These are phyloP conservation scores for Retiboletus flavoniger DNA, from an alignment of 1,284 basidiomycete genomes.

Conservation along the genomic window DNA sequence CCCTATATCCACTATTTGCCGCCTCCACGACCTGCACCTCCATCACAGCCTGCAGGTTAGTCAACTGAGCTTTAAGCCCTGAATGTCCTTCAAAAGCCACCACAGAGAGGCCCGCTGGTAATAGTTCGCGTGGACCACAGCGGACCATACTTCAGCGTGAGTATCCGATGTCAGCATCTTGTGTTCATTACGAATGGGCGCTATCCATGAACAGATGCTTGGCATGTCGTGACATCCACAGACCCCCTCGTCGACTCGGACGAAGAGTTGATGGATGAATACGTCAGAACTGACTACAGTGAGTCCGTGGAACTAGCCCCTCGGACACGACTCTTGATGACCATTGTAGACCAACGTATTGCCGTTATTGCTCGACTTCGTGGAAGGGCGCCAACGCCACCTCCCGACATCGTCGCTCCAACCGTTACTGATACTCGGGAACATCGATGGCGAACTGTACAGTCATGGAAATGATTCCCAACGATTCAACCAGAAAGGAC, in stretches of 20 bases:
- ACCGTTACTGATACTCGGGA: slow-evolving; percentile 29
- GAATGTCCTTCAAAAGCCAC: slow-evolving; percentile 3
- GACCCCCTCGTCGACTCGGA: slow-evolving; percentile 73
- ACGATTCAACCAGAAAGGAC: neutral
- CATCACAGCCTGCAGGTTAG: slow-evolving; percentile 23
- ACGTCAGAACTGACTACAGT: slow-evolving; percentile 65
- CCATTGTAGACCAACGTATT: slow-evolving; percentile 47
- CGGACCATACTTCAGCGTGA: slow-evolving; percentile 39
- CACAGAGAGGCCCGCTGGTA: slow-evolving; percentile 24
- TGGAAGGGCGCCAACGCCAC: slow-evolving; percentile 43
- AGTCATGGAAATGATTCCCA: slow-evolving; percentile 37
- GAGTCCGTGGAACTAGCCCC: slow-evolving; percentile 23
- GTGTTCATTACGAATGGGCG: neutral
- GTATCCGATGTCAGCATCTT: slow-evolving; percentile 4
- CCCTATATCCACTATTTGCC: slow-evolving; percentile 42
- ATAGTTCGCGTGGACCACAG: slow-evolving; percentile 26
- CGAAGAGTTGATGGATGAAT: slow-evolving; percentile 63
- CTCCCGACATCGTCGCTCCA: slow-evolving; percentile 18
- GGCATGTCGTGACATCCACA: slow-evolving; percentile 58
- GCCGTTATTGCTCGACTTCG: slow-evolving; percentile 46
- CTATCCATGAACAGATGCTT: slow-evolving; percentile 53
- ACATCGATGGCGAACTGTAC: slow-evolving; percentile 39
- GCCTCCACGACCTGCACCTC: slow-evolving; percentile 26
- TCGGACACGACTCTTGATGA: neutral
- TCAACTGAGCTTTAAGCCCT: neutral